A percentile compares a stretch with the other conserved stretches of the same genome.
Evolutionary conservation across 148 eudicot genomes (phyloP).

Genomic region (Arctostaphylos glauca): DNA sequence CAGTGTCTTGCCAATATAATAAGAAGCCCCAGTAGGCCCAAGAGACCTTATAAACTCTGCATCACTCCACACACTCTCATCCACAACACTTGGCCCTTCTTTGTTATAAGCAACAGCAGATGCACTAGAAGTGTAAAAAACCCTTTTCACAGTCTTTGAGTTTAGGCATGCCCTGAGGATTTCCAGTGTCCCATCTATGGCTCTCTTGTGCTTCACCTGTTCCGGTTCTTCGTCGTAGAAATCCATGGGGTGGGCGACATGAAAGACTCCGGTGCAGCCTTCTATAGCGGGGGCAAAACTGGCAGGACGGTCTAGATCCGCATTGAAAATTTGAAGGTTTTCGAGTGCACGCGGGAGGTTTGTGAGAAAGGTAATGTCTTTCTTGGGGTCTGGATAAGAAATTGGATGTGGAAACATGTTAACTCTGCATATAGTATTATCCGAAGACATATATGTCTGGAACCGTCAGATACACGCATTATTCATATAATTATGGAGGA

Average conservation of each 20-base stretch:
- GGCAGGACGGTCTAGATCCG: slow-evolving; percentile 34
- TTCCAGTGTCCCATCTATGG: slow-evolving; percentile 21
- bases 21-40: slow-evolving; percentile 19
- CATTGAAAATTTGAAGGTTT: slow-evolving; percentile 32
- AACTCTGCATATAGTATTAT: neutral
- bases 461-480: no score
- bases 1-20: slow-evolving; percentile 33
- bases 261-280: slow-evolving; percentile 54
- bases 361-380: slow-evolving; percentile 44
- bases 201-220: slow-evolving; percentile 24
- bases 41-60: slow-evolving; percentile 19
- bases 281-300: slow-evolving; percentile 30
- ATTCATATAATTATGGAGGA: no score
- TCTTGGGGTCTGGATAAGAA: slow-evolving; percentile 22
- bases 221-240: slow-evolving; percentile 29
- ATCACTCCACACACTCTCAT: slow-evolving; percentile 38
- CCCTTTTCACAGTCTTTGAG: slow-evolving; percentile 42
- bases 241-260: slow-evolving; percentile 41
- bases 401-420: neutral
- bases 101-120: slow-evolving; percentile 19
- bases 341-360: slow-evolving; percentile 39
- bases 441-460: no score
- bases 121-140: slow-evolving; percentile 42
- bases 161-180: slow-evolving; percentile 33
- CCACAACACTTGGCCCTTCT: slow-evolving; percentile 8